Base-by-base conservation (phyloP, 1,139 yeast genomes). In the Hansenula sp. region DNA sequence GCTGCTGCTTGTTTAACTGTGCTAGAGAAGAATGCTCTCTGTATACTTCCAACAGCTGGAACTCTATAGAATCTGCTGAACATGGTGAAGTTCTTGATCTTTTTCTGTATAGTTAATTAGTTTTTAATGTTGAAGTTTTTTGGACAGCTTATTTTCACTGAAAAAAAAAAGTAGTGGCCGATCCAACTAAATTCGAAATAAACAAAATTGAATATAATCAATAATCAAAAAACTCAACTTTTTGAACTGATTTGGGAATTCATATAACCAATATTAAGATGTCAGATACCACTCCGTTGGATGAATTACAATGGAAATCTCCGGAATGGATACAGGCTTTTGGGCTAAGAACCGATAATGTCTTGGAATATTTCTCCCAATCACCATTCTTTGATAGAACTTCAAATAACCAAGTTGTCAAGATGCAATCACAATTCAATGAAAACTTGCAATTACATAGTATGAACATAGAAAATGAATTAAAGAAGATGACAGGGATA, bases 291-390 rank as follows among this genome's bases (percentile, higher is more conserved):
- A 32, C 57, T 3, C 74, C 75, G 9, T 66, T 88, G 37, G 97
- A 90, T 58, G 97, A 92, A 58, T 73, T 92, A 38, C 97, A 90
- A 61, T 92, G 98, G 98, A 79, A 90, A 50, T 84, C 94, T 7
- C 98, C 98, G 1, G 98, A 92, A 61, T 92, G 96, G 90, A 88
- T 92, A 50, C 96, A 88, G 59, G 78, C 82, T 44, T 78, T 82
- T 57, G 96, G 96, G 0, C 74, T 92, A 21, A 75, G 89, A 39
- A 84, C 95, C 0, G 95, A 83, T 41, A 92, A 90, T 57, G 96
- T 92, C 2, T 71, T 92, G 17, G 98, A 92, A 48, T 92, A 92
- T 63, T 89, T 94, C 59, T 71, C 96, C 5, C 86, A 87, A 51
- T 86, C 96, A 5, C 98, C 99, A 2, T 94, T 92, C 63, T 92